phyloP scores from a whole-genome alignment of 495 filamentous ascomycete genomes.

The Podospora conica region DNA sequence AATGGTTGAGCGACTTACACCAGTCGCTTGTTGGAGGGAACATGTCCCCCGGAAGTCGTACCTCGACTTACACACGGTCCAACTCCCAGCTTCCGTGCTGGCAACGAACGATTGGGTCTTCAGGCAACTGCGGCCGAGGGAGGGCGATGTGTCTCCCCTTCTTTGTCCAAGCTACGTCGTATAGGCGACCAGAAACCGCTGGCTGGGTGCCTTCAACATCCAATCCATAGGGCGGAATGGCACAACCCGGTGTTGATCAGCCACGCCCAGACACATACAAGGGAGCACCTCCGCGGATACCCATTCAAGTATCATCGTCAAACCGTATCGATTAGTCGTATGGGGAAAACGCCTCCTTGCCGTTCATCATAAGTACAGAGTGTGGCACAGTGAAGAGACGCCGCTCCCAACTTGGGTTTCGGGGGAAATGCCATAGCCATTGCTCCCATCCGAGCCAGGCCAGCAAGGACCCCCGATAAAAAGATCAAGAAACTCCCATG shows the following conservation, averaged over 20 bases:
- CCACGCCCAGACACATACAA: not conserved
- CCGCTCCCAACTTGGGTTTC: slow-evolving; percentile 19
- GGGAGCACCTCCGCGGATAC: not conserved
- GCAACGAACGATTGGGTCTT: not conserved
- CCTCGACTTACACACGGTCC: not conserved
- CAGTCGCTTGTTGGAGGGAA: not conserved
- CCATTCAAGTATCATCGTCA: slow-evolving; percentile 11
- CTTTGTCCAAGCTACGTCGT: not conserved
- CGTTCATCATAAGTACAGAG: slow-evolving; percentile 39
- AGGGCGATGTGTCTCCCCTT: not conserved
- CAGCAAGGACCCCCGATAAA: slow-evolving; percentile 22
- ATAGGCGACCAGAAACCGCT: not conserved
- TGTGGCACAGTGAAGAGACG: slow-evolving; percentile 20
- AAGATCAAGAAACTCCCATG: slow-evolving; percentile 30
- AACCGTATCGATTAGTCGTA: slow-evolving; percentile 35
- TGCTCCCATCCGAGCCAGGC: slow-evolving; percentile 13
- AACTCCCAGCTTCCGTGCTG: not conserved
- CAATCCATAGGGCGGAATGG: not conserved
- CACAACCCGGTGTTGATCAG: not conserved
- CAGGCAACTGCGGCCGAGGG: not conserved
- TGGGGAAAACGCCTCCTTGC: slow-evolving; percentile 26
- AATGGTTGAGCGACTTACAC: not conserved
- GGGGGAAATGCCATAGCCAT: slow-evolving; percentile 19
- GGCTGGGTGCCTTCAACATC: not conserved
- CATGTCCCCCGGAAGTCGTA: not conserved